Evolutionary conservation across 768 basidiomycete species (phyloP).

Genomic region (Tylopilus intermedius): DNA sequence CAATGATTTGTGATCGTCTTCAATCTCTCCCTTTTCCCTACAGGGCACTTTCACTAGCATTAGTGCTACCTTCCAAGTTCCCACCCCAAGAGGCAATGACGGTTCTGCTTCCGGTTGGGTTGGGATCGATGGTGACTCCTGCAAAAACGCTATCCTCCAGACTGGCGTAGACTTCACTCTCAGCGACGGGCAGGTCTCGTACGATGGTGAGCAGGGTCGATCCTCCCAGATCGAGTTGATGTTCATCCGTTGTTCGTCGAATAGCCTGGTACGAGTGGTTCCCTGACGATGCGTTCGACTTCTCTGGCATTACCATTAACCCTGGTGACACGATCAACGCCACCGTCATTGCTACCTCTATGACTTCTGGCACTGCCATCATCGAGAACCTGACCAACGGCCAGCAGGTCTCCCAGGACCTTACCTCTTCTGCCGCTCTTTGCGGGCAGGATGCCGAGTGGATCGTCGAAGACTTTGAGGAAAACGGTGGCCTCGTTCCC

Average conservation of each 20-base stretch:
- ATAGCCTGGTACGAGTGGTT: conserved; percentile 24
- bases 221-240: neutral
- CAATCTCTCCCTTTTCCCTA: neutral
- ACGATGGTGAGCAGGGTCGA: conserved; percentile 6
- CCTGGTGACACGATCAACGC: conserved; percentile 13
- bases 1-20: neutral
- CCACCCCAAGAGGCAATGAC: conserved; percentile 5
- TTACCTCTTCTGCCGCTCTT: conserved; percentile 5
- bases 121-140: conserved; percentile 21
- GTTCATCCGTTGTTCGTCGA: neutral
- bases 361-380: conserved; percentile 14
- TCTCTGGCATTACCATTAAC: conserved; percentile 12
- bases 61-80: conserved; percentile 19
- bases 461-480: conserved; percentile 20
- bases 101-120: conserved; percentile 19
- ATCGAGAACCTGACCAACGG: conserved; percentile 19
- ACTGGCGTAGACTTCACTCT: conserved; percentile 16
- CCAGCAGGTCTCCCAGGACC: neutral
- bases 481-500: neutral
- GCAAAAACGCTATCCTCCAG: conserved; percentile 15
- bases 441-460: conserved; percentile 19
- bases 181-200: neutral
- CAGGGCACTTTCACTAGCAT: conserved; percentile 18
- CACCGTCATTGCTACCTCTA: conserved; percentile 15
- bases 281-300: conserved; percentile 12